Evolutionary conservation across 1,284 basidiomycete species (phyloP), one percentile per base, ranked within the genome.

Genomic region (Cryptococcus jaspeensis): DNA sequence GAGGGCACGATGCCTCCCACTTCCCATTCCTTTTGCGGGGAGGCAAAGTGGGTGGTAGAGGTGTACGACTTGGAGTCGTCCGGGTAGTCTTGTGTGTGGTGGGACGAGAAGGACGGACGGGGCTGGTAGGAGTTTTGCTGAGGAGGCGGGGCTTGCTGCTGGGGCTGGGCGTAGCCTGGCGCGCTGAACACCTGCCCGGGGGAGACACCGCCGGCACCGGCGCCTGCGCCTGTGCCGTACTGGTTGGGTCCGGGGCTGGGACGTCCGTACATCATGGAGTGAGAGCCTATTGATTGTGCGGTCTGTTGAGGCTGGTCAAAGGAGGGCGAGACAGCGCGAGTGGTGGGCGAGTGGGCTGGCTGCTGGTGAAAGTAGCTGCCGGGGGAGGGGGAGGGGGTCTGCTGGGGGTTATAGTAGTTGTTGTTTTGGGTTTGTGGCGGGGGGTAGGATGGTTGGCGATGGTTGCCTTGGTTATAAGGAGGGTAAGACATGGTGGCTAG

Each of bases 11-110:
- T 60, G 13, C 55, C 40, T 22, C 74, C 74, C 15, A 73, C 63
- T 16, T 62, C 67, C 59, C 64, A 74, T 50, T 69, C 69, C 57
- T 72, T 74, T 36, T 61, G 43, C 1, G 58, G 52, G 22, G 57
- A 42, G 16, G 52, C 58, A 23, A 72, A 59, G 44, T 69, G 60
- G 5, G 70, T 68, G 6, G 70, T 68, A 1, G 69, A 71, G 12
- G 66, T 50, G 62, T 63, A 71, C 11, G 73, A 74, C 46, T 71
- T 75, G 56, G 32, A 53, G 23, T 74, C 73, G 37, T 72, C 70
- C 2, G 64, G 64, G 45, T 60, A 70, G 56, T 72, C 70, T 36
- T 61, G 50, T 36, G 59, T 48, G 40, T 65, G 59, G 40, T 58
- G 58, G 13, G 61, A 62, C 15, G 65, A 62, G 57, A 62, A 56